Percentiles rank a stretch among this genome's conserved stretches.
These are phyloP conservation scores for Coniochaeta sp. DNA, from an alignment of 2,329 filamentous ascomycete species.

Conservation along the genomic window DNA sequence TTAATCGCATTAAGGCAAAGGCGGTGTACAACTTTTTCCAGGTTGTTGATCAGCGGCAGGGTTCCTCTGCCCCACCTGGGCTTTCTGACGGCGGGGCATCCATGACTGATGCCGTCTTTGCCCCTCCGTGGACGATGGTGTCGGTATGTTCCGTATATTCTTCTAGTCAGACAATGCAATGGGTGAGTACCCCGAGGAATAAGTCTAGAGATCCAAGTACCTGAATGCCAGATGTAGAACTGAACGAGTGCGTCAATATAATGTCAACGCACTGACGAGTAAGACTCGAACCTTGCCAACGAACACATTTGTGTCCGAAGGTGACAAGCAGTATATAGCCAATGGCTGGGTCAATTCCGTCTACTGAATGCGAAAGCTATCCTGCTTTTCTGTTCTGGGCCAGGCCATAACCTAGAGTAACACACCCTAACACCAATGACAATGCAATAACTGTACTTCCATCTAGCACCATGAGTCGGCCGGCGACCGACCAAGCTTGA, in stretches of 20 bases:
- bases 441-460: not conserved
- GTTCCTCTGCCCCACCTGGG: not conserved
- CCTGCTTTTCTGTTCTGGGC: not conserved
- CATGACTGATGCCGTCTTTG: not conserved
- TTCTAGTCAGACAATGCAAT: too few species aligned
- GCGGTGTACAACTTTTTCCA: not conserved
- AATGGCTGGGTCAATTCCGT: not conserved
- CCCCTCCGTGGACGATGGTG: too few species aligned
- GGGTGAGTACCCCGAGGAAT: too few species aligned
- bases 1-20: conserved; percentile 1
- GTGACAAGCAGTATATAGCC: not conserved
- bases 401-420: not conserved
- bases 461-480: not conserved
- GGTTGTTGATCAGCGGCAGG: not conserved
- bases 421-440: not conserved
- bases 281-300: too few species aligned
- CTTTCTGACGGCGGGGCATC: not conserved
- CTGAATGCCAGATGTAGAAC: too few species aligned
- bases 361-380: not conserved
- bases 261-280: too few species aligned
- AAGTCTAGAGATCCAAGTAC: too few species aligned
- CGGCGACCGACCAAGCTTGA: not conserved
- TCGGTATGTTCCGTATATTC: too few species aligned
- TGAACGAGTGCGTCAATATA: too few species aligned
- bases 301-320: too few species aligned